Conservation (phyloP, 2,329 filamentous ascomycete genomes). For the Colletotrichum tropicale region DNA sequence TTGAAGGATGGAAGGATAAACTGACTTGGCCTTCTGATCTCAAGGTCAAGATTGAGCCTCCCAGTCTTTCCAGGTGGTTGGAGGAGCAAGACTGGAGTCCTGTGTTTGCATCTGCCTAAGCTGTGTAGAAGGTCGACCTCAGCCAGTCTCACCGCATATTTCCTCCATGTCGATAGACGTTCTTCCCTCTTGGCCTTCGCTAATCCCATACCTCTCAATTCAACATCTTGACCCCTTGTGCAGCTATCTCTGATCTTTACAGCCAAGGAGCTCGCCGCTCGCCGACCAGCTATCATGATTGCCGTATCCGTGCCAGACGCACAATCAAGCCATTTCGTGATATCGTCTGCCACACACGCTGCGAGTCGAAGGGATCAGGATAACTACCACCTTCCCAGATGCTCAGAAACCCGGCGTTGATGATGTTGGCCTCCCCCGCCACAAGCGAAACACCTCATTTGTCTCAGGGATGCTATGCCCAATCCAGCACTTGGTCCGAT, state of each 20-base stretch:
- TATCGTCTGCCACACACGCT: background rate
- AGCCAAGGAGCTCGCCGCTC: background rate
- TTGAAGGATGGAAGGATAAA: background rate
- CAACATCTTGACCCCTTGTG: accelerated
- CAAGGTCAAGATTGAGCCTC: background rate
- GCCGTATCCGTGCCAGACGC: background rate
- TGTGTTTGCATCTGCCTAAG: background rate
- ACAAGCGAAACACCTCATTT: background rate
- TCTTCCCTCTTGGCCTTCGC: background rate
- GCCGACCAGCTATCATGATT: background rate
- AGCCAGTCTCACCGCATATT: background rate
- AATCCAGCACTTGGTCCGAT: background rate
- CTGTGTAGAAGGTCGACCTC: background rate
- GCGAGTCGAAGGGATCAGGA: background rate
- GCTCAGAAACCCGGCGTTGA: background rate
- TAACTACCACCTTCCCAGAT: background rate
- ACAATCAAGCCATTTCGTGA: background rate
- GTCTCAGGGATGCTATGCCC: background rate
- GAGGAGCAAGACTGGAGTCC: background rate
- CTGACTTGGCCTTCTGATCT: background rate
- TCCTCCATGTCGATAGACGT: background rate
- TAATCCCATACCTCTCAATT: background rate
- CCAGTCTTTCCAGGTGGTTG: background rate
- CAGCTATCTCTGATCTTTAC: background rate
- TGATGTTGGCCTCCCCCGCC: background rate